A percentile compares a stretch with the other conserved stretches of the same genome.
Conservation (phyloP, 2,329 filamentous ascomycete genomes). For the Xylariomycetidae sp. region DNA sequence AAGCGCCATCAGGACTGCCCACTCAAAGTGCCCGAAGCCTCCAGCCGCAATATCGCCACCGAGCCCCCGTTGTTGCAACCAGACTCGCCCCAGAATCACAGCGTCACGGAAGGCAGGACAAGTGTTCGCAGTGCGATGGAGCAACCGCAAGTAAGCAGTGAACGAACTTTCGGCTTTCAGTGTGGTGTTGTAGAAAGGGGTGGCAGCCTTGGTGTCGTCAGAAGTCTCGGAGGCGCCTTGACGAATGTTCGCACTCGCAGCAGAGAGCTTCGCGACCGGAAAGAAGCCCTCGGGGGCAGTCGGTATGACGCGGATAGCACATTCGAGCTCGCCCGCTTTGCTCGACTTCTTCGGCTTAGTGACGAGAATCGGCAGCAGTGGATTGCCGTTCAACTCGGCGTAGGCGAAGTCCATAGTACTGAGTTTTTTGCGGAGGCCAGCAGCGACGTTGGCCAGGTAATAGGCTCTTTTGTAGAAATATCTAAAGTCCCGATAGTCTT, state of each 20-base stretch:
- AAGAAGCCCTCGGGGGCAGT: conserved; percentile 66
- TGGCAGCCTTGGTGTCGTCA: conserved; percentile 44
- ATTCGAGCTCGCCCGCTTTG: conserved; percentile 31
- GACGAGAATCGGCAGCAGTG: conserved; percentile 63
- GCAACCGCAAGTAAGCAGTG: conserved; percentile 66
- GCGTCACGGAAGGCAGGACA: conserved; percentile 74
- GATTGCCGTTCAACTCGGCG: conserved; percentile 65
- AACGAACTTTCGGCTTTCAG: conserved; percentile 72
- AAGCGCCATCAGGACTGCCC: conserved; percentile 73
- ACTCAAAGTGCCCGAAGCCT: conserved; percentile 92
- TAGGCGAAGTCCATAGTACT: conserved; percentile 54
- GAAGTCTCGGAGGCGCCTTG: conserved; percentile 38
- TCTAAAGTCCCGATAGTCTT: conserved; percentile 87
- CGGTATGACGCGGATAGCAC: conserved; percentile 69
- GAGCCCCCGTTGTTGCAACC: conserved; percentile 85
- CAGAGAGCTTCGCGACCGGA: conserved; percentile 61
- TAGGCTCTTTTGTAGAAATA: conserved; percentile 95
- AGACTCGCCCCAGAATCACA: conserved; percentile 78
- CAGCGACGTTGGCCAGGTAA: conserved; percentile 77
- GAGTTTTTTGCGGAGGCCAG: conserved; percentile 56
- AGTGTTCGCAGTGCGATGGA: conserved; percentile 63
- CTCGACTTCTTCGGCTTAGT: conserved; percentile 32
- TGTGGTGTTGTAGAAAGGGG: conserved; percentile 85
- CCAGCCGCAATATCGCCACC: conserved; percentile 62
- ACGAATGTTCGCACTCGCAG: conserved; percentile 65